Evolutionary conservation across 139 green algal species (phyloP), one percentile per base, ranked within the genome.

Genomic region (Tetradesmus obliquus): DNA sequence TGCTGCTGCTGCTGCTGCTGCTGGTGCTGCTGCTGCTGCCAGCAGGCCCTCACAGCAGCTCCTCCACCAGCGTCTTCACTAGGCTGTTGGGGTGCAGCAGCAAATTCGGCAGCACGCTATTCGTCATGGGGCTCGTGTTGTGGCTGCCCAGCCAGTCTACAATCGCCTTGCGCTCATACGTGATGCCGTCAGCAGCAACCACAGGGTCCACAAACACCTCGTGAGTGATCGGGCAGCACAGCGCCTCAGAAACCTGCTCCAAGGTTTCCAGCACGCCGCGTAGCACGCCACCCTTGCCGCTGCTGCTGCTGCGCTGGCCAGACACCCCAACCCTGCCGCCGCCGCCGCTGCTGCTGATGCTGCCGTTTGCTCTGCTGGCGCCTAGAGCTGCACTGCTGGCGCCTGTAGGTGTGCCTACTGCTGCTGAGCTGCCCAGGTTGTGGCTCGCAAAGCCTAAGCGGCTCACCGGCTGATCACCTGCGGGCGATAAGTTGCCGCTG

Each of bases 81-180:
- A 91, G 54, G 76, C 89, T 87, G 84, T 94, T 95, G 76, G 94
- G 91, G 24, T 88, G 55, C 79, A 95, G 55, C 54, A 88, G 60
- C 4, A 32, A 15, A 55, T 81, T 92, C 2, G 84, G 20, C 83
- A 95, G 90, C n/a, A 66, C 2, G 51, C 62, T 60, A 19, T 92
- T 90, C 0, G 92, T 94, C 93, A 97, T 97, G 79, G 96, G 96
- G 20, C 93, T 96, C 10, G 94, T 97, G 76, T 92, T 55, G 71
- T 95, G 93, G 0, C 24, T 24, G 3, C 3, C 3, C 53, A 98
- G 83, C 97, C 97, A 98, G 6, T 89, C n/a, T 87, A 93, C 72
- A 55, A 98, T 98, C 3, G 95, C 93, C 2, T 55, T 54, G 0
- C 95, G 92, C 88, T 98, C 97, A 91, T 98, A 98, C 12, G 95